Base-by-base conservation (phyloP, 2,329 filamentous ascomycete species). In the Diaporthe longicolla region DNA sequence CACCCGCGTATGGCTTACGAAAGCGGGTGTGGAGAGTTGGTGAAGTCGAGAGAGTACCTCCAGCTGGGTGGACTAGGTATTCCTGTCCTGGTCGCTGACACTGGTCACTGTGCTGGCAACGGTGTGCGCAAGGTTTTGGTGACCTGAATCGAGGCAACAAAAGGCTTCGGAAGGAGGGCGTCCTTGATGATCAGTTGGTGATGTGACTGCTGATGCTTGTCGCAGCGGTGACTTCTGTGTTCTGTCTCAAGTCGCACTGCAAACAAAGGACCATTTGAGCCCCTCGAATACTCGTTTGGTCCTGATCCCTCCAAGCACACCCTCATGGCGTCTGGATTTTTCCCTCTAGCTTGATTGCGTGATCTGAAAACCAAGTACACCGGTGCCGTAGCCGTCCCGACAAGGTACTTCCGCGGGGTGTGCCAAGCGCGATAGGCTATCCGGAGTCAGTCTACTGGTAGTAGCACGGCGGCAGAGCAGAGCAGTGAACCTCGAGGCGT, bases 1-100 rank as follows among this genome's bases (percentile, higher is more conserved):
- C 71, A 75, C 68, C 58, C 61, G 54, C 50, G 61, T 50, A 74
- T 75, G 59, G 52, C 71, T 74, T 75, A 72, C 74, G 74, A 75
- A 73, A 74, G 72, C 74, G 59, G 70, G 68, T 69, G 55, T 72
- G 74, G 63, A 57, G 48, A 72, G 71, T 43, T 71, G 61, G 59
- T 63, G 66, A 68, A 35, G 35, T 61, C 32, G 37, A 75, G 40
- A 75, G 40, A 75, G 50, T 32, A 54, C 32, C 48, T 68, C 40
- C 40, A 68, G n/a, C 63, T 68, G 32, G 48, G 17, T 54, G 10
- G 48, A 40, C 63, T 32, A 43, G 61, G 61, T 32, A 35, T 21
- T 66, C 61, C 61, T 52, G 29, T 52, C 63, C 63, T 52, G 63
- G 48, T 54, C 29, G 24, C 32, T 68, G 63, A 13, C 21, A 32